Evolutionary conservation across 2,329 filamentous ascomycete species (phyloP).

Genomic region (Ampelomyces quisqualis): DNA sequence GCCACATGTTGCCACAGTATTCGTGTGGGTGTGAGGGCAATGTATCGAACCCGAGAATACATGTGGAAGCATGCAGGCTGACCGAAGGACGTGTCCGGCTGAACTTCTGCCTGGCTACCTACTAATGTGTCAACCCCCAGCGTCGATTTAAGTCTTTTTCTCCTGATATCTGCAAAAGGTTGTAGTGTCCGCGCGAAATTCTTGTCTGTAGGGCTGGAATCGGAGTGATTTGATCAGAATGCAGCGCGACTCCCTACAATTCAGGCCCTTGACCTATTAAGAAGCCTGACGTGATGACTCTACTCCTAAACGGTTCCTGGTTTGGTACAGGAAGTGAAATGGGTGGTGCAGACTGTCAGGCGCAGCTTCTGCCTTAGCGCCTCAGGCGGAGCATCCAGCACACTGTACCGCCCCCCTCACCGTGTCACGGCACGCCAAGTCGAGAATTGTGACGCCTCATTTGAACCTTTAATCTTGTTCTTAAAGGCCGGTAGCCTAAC

Average conservation of each 20-base stretch:
- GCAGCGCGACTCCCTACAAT: too few relatives aligned
- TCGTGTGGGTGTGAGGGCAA: neutral
- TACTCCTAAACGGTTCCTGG: too few relatives aligned
- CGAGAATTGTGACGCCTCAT: neutral
- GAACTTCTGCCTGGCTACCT: neutral
- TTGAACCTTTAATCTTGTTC: neutral
- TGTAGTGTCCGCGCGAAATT: too few relatives aligned
- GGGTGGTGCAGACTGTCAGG: neutral
- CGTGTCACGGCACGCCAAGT: neutral
- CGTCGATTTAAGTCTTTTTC: too few relatives aligned
- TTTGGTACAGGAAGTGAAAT: neutral
- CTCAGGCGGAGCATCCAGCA: neutral
- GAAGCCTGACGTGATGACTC: too few relatives aligned
- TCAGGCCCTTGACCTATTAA: too few relatives aligned
- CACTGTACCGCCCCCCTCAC: neutral
- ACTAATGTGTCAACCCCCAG: too few relatives aligned
- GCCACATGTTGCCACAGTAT: neutral
- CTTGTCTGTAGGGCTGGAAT: too few relatives aligned
- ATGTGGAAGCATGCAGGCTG: neutral
- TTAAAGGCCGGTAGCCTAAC: neutral
- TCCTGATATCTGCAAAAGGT: too few relatives aligned
- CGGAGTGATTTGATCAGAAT: too few relatives aligned
- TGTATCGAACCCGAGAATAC: neutral
- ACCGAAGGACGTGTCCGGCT: neutral
- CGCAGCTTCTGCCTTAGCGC: neutral